A percentile compares a stretch with the other conserved stretches of the same genome.
phyloP scores from a whole-genome alignment of 148 eudicot genomes.

The Camellia lanceoleosa region DNA sequence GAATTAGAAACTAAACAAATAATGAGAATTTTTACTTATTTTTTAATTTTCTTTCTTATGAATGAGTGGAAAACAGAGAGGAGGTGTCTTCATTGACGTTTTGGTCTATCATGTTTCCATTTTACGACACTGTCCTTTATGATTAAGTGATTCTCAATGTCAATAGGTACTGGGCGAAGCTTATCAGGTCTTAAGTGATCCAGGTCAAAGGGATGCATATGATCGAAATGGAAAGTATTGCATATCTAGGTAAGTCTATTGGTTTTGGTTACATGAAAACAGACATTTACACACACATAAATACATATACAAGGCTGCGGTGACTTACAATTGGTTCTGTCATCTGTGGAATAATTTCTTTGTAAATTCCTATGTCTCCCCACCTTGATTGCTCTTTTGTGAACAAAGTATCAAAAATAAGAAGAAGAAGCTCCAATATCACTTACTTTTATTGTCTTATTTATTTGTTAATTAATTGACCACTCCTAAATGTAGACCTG shows the following conservation, averaged over 20 bases:
- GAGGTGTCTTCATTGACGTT: background rate
- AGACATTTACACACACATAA: background rate
- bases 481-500: background rate
- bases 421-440: background rate
- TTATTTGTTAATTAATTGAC: background rate
- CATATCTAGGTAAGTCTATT: constrained; percentile 58
- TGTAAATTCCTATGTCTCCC: background rate
- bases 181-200: constrained; percentile 88
- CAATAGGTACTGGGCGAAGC: constrained; percentile 86
- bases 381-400: background rate
- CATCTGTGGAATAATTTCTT: background rate
- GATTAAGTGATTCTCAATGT: background rate
- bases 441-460: background rate
- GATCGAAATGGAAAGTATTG: constrained; percentile 78
- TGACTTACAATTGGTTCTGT: too few relatives aligned
- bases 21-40: background rate
- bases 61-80: background rate
- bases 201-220: constrained; percentile 74
- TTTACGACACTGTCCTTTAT: background rate
- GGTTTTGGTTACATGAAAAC: background rate
- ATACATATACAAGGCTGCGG: too few relatives aligned
- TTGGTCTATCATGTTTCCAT: background rate
- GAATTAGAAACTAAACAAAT: background rate
- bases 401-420: too few relatives aligned
- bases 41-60: background rate